These are phyloP conservation scores for Phyllosticta ampelicida DNA, from an alignment of 2,329 filamentous ascomycete genomes.

Conservation along the genomic window DNA sequence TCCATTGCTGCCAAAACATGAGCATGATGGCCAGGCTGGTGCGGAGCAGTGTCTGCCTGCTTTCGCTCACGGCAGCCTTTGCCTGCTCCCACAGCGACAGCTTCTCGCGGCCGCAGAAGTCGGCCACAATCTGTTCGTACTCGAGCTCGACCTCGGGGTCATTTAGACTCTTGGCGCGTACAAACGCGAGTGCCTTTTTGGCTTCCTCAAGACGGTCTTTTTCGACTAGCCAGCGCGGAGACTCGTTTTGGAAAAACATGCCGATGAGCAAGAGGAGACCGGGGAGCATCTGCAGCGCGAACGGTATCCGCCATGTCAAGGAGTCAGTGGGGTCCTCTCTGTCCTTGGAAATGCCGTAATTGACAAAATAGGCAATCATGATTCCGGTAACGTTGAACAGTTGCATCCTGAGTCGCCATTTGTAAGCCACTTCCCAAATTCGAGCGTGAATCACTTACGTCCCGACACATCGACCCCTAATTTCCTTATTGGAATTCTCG, in stretches of 20 bases:
- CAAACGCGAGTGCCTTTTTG: constrained; percentile 28
- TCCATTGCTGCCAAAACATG: constrained; percentile 36
- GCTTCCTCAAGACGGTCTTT: constrained; percentile 39
- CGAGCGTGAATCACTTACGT: constrained; percentile 18
- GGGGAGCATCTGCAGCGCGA: constrained; percentile 43
- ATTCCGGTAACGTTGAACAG: constrained; percentile 36
- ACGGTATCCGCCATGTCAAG: constrained; percentile 44
- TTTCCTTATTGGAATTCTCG: constrained; percentile 35
- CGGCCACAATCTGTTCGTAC: constrained; percentile 31
- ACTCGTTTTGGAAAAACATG: constrained; percentile 42
- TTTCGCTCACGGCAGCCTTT: constrained; percentile 24
- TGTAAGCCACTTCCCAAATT: not conserved
- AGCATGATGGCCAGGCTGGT: constrained; percentile 32
- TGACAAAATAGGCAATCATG: constrained; percentile 42
- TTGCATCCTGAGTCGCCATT: constrained; percentile 19
- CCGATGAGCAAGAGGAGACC: constrained; percentile 40
- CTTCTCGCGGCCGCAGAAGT: constrained; percentile 34
- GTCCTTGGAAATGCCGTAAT: constrained; percentile 41
- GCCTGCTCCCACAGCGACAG: constrained; percentile 29
- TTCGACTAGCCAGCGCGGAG: constrained; percentile 44
- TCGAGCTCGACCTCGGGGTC: constrained; percentile 29
- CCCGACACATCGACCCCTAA: constrained; percentile 28
- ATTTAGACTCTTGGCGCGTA: constrained; percentile 27
- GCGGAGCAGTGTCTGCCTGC: constrained; percentile 30
- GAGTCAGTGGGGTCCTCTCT: constrained; percentile 25